Evolutionary conservation across 768 basidiomycete species (phyloP).

Genomic region (Russula sp.): DNA sequence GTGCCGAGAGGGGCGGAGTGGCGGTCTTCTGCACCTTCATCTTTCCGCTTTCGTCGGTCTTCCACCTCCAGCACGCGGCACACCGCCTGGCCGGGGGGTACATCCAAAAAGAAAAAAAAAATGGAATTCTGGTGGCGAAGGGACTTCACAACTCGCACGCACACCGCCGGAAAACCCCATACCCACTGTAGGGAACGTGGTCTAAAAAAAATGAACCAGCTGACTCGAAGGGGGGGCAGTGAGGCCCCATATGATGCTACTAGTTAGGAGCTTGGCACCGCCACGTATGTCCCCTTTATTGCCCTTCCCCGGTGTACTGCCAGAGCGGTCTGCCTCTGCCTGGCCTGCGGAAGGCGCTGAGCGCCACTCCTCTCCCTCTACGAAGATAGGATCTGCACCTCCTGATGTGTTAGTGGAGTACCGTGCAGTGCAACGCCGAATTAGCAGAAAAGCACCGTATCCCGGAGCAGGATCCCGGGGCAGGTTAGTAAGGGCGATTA

Average conservation of each 20-base stretch:
- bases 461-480: background rate
- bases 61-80: background rate
- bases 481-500: background rate
- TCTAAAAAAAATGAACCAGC: background rate
- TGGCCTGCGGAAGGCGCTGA: background rate
- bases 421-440: background rate
- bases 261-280: background rate
- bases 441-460: background rate
- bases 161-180: background rate
- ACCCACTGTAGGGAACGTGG: conserved; percentile 8
- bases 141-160: background rate
- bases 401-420: background rate
- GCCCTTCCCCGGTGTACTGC: background rate
- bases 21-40: background rate
- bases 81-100: no score
- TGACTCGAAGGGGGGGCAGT: background rate
- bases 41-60: conserved; percentile 9
- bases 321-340: no score
- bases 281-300: conserved; percentile 1
- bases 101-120: no score
- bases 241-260: background rate
- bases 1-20: conserved; percentile 1
- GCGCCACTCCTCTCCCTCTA: background rate
- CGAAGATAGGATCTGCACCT: background rate
- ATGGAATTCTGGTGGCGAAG: no score